Conservation (phyloP, 2,329 filamentous ascomycete species). For the Acrodontium crateriforme region DNA sequence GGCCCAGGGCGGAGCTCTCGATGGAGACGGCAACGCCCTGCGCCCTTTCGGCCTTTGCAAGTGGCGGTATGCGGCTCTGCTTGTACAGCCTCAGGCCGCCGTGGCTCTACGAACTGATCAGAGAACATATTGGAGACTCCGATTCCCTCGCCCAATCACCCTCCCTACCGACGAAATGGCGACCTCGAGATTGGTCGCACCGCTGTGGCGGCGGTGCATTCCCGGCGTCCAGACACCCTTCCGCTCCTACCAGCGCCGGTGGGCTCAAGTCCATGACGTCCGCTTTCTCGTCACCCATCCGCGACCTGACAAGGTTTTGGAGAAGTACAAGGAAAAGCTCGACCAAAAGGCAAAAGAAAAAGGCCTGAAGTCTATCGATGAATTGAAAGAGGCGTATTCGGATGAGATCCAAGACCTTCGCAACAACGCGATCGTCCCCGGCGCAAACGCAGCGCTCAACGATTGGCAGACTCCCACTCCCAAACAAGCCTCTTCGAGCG, state of each 20-base stretch:
- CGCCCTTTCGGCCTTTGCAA: too few species aligned
- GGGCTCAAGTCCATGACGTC: conserved; percentile 85
- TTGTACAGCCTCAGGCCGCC: too few species aligned
- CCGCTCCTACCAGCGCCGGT: conserved; percentile 51
- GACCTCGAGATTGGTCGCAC: too few species aligned
- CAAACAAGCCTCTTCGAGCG: conserved; percentile 10
- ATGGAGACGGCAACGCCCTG: too few species aligned
- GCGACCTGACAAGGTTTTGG: conserved; percentile 48
- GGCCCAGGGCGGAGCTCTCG: too few species aligned
- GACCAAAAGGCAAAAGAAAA: conserved; percentile 62
- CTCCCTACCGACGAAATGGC: too few species aligned
- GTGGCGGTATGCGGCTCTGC: too few species aligned
- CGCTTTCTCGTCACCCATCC: conserved; percentile 76
- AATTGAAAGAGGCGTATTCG: conserved; percentile 69
- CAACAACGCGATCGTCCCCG: conserved; percentile 47
- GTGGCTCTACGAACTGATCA: too few species aligned
- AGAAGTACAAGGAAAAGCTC: conserved; percentile 82
- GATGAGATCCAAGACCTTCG: conserved; percentile 66
- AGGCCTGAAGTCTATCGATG: conserved; percentile 54
- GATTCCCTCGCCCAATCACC: too few species aligned
- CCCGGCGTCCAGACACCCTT: conserved; percentile 10
- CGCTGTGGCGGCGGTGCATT: too few species aligned
- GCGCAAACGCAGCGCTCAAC: conserved; percentile 32
- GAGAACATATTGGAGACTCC: too few species aligned
- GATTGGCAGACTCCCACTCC: conserved; percentile 16